Evolutionary conservation across 1,139 yeast genomes (phyloP).

Genomic region (Kodamaea sp.): DNA sequence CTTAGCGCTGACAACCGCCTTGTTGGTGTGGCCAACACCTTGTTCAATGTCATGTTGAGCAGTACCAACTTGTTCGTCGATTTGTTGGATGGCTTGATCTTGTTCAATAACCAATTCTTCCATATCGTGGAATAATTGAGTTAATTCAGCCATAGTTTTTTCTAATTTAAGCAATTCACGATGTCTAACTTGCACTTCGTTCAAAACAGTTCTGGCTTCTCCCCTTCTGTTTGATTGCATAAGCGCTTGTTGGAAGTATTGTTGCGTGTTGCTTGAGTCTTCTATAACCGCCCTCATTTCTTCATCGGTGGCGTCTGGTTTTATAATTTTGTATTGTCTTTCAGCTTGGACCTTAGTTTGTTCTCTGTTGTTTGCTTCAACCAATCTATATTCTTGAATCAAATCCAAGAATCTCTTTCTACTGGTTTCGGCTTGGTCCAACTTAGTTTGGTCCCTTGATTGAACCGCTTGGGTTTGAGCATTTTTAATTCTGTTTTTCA

Average conservation of each 20-base stretch:
- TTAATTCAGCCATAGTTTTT: constrained; percentile 92
- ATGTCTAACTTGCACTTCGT: constrained; percentile 96
- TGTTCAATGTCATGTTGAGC: constrained; percentile 91
- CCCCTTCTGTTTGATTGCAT: constrained; percentile 92
- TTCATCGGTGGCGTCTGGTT: constrained; percentile 86
- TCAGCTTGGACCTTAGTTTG: constrained; percentile 85
- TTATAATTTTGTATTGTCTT: constrained; percentile 88
- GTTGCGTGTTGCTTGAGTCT: constrained; percentile 67
- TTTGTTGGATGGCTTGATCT: constrained; percentile 80
- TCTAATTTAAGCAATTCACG: constrained; percentile 93
- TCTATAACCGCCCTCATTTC: constrained; percentile 83
- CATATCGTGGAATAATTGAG: constrained; percentile 93
- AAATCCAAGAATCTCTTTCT: constrained; percentile 81
- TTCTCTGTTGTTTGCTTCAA: constrained; percentile 84
- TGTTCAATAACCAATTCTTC: constrained; percentile 95
- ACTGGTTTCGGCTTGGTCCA: constrained; percentile 85
- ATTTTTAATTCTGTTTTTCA: constrained; percentile 72
- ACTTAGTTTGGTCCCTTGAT: constrained; percentile 71
- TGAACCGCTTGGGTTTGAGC: constrained; percentile 65
- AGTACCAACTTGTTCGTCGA: constrained; percentile 72
- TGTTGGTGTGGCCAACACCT: constrained; percentile 91
- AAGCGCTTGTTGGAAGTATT: constrained; percentile 90
- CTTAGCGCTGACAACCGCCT: constrained; percentile 85
- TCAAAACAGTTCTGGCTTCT: constrained; percentile 91
- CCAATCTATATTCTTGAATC: constrained; percentile 81